phyloP scores from a whole-genome alignment of 495 filamentous ascomycete genomes.

The Aspergillus hancockii region DNA sequence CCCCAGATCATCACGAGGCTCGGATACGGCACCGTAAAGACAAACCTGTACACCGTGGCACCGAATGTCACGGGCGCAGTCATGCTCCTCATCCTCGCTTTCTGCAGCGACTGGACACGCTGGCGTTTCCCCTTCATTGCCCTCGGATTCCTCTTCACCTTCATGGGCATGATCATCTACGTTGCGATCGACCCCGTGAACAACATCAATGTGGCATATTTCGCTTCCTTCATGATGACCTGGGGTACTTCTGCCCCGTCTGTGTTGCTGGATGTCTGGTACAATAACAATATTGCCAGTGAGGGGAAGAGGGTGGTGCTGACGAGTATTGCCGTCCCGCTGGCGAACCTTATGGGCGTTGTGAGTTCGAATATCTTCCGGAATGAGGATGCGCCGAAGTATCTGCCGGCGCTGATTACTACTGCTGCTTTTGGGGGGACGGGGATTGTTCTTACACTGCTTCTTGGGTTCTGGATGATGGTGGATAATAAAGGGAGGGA shows the following conservation, averaged over 20 bases:
- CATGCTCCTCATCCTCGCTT: conserved; percentile 66
- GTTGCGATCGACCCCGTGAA: conserved; percentile 57
- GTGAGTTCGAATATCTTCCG: conserved; percentile 71
- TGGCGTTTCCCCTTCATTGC: conserved; percentile 71
- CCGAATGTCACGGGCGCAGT: conserved; percentile 67
- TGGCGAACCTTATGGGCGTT: conserved; percentile 76
- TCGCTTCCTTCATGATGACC: conserved; percentile 79
- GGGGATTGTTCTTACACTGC: conserved; percentile 56
- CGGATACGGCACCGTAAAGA: conserved; percentile 62
- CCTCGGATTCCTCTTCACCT: conserved; percentile 67
- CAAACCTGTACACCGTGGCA: conserved; percentile 74
- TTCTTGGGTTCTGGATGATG: conserved; percentile 66
- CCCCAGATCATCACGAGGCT: conserved; percentile 68
- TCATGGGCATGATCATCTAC: conserved; percentile 71
- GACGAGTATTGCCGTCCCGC: conserved; percentile 68
- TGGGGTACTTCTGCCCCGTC: conserved; percentile 56
- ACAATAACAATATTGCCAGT: conserved; percentile 76
- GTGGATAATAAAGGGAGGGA: conserved; percentile 68
- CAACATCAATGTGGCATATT: conserved; percentile 65
- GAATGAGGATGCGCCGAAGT: conserved; percentile 65
- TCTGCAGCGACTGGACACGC: conserved; percentile 59
- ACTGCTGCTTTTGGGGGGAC: conserved; percentile 69
- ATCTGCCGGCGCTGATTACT: conserved; percentile 70
- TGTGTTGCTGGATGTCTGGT: conserved; percentile 57
- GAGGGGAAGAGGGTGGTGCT: conserved; percentile 67